Base-by-base conservation (phyloP, 192 early-diverging fungal species). In the Allomyces macrogynus region DNA sequence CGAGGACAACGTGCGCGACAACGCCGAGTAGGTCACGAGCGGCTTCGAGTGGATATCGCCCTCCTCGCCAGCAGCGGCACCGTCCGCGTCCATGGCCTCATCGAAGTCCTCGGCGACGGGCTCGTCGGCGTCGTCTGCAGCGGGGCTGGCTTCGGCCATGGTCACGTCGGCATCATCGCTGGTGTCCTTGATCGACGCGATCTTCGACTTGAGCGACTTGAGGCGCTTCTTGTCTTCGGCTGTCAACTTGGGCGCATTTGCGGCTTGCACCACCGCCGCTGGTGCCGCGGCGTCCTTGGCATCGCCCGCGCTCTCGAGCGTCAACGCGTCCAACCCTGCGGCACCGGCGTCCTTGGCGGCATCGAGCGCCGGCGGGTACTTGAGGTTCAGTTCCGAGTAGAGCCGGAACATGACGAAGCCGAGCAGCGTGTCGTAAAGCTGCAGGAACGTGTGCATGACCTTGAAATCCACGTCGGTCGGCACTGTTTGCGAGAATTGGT, bases 341-440 rank as follows among this genome's bases (percentile, higher is more conserved):
- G 76, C 86, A 24, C 73, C 77, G n/a, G 76, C 77, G 63, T 86
- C 81, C 68, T 76, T 72, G 44, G 77, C 69, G 42, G 69, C 70
- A 67, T 90, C 88, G 61, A 99, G 65, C 66, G 78, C 81, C 43
- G 95, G 95, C 54, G 95, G 95, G 70, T 99, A 99, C 22, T 86
- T 75, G 49, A 95, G 75, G 78, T 95, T 95, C 63, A 84, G 67
- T 43, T 91, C 87, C 20, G 82, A 80, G 76, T 86, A 99, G 64
- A 99, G 83, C 70, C 86, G 90, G 79, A 78, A 96, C 79, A 92
- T 94, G 74, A 95, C 86, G 76, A 99, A 99, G 26, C 89, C 88
- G 43, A 92, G 71, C 61, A 97, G 76, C 7, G 91, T 93, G 71
- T 86, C 84, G 75, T 99, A 90, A 66, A 99, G 88, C 68, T 99